Conservation (phyloP, 495 filamentous ascomycete species). For the Lophiostoma macrostomum region DNA sequence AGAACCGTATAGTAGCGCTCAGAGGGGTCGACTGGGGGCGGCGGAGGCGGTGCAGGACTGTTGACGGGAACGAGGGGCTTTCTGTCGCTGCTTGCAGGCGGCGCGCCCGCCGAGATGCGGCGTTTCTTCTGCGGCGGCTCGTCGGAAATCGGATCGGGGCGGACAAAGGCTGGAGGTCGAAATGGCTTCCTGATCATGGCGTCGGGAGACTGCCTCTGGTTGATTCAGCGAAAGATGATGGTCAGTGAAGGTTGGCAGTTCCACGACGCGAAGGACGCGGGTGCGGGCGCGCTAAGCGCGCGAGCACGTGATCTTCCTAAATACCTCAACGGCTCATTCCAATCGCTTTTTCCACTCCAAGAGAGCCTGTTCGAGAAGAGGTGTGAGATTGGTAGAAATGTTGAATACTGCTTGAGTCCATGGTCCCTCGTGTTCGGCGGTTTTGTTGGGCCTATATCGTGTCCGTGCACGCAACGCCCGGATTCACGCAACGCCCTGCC, state of each 20-base stretch:
- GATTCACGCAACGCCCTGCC: too few species aligned
- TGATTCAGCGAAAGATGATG: neutral
- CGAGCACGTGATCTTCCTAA: too few species aligned
- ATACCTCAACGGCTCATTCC: too few species aligned
- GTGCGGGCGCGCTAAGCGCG: too few species aligned
- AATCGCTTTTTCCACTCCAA: too few species aligned
- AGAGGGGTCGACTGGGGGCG: slow-evolving; percentile 14
- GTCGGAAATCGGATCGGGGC: neutral
- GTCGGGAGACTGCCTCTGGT: neutral
- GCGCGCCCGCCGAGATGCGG: slow-evolving; percentile 31
- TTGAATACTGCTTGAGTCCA: too few species aligned
- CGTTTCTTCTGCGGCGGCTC: slow-evolving; percentile 39
- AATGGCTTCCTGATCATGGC: slow-evolving; percentile 34
- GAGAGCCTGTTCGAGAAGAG: too few species aligned
- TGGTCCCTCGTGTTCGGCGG: too few species aligned
- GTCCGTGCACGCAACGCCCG: too few species aligned
- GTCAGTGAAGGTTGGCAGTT: neutral
- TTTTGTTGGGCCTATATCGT: too few species aligned
- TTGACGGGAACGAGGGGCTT: slow-evolving; percentile 46
- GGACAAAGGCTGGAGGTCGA: slow-evolving; percentile 22
- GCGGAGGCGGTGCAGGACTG: slow-evolving; percentile 35
- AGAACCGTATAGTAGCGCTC: slow-evolving; percentile 64
- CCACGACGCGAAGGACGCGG: too few species aligned
- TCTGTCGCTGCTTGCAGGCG: slow-evolving; percentile 19
- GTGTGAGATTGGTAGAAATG: too few species aligned